Evolutionary conservation across 2,329 filamentous ascomycete genomes (phyloP), one percentile per base, ranked within the genome.

Genomic region (Blumeriella jaapii): DNA sequence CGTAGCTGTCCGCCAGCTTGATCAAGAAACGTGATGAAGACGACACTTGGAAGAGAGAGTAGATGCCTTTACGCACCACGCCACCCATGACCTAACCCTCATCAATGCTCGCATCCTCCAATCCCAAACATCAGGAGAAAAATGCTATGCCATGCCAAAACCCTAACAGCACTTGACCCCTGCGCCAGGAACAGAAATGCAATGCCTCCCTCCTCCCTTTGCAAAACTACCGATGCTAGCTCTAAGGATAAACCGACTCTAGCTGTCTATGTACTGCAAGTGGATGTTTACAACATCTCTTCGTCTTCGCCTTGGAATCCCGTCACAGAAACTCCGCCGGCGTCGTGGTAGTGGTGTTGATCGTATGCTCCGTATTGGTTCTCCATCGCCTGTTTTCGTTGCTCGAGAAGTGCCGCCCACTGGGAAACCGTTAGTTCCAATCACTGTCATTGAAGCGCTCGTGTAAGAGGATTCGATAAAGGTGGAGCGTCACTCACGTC

Each of bases 221-320:
- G 18, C 41, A 39, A 27, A 26, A 27, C 33, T 48, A 38, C 40
- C 38, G 38, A 36, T 30, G 31, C 40, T 41, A 44, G 42, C 38
- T 41, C 36, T 36, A 47, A 28, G 31, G 14, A 39, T 35, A 44
- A 44, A 35, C 38, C 44, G 41, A 17, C 36, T 47, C 34, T 34
- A 41, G 11, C 8, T 12, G 25, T 6, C 9, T 51, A 50, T 39
- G 35, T 45, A 45, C 29, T 43, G 29, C 31, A 39, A 32, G 40
- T 18, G 12, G 25, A 3, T 50, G 54, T 55, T 36, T 54, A 56
- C 49, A 55, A 41, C 53, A 56, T 56, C 38, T 56, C 53, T 35
- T 54, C 52, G 31, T 56, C 53, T 30, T 53, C 47, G 13, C 45
- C 47, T 27, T 45, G 35, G 38, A 44, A 35, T 29, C 35, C 40